These are phyloP conservation scores for Simplicillium aogashimaense DNA, from an alignment of 2,329 filamentous ascomycete genomes.

Conservation along the genomic window DNA sequence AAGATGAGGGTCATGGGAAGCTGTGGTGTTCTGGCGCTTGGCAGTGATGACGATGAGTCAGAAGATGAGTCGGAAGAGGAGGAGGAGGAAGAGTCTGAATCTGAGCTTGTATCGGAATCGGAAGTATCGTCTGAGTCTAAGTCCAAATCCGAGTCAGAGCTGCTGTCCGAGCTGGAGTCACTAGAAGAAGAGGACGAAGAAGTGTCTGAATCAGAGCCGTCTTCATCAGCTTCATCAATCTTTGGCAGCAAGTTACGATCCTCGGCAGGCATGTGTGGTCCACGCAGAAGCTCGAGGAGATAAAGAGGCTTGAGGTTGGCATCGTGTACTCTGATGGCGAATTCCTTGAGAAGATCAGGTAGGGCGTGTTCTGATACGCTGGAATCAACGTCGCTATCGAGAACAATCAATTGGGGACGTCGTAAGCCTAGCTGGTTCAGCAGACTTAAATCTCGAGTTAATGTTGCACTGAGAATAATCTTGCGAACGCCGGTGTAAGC, in stretches of 20 bases:
- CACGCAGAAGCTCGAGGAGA: constrained; percentile 65
- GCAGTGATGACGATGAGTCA: constrained; percentile 3
- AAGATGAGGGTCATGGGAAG: constrained; percentile 62
- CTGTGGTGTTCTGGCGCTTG: constrained; percentile 13
- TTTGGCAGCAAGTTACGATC: constrained; percentile 4
- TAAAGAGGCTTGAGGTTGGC: constrained; percentile 71
- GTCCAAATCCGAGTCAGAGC: constrained; percentile 19
- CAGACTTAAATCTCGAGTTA: constrained; percentile 78
- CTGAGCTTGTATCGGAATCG: constrained; percentile 22
- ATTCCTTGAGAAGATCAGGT: constrained; percentile 54
- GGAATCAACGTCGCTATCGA: constrained; percentile 48
- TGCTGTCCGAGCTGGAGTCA: constrained; percentile 12
- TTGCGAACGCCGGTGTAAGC: constrained; percentile 56
- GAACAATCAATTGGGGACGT: constrained; percentile 65
- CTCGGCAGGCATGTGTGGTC: constrained; percentile 32
- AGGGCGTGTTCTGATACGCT: constrained; percentile 39
- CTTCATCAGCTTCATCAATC: constrained; percentile 6
- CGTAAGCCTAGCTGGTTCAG: constrained; percentile 63
- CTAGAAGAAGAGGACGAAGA: background rate
- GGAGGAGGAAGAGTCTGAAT: constrained; percentile 9
- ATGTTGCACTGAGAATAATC: constrained; percentile 81
- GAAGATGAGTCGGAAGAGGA: constrained; percentile 2
- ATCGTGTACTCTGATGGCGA: constrained; percentile 58
- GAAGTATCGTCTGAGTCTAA: constrained; percentile 24
- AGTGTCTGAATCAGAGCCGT: constrained; percentile 20